Conservation (phyloP, 2,329 filamentous ascomycete genomes). For the Aspergillus bombycis region DNA sequence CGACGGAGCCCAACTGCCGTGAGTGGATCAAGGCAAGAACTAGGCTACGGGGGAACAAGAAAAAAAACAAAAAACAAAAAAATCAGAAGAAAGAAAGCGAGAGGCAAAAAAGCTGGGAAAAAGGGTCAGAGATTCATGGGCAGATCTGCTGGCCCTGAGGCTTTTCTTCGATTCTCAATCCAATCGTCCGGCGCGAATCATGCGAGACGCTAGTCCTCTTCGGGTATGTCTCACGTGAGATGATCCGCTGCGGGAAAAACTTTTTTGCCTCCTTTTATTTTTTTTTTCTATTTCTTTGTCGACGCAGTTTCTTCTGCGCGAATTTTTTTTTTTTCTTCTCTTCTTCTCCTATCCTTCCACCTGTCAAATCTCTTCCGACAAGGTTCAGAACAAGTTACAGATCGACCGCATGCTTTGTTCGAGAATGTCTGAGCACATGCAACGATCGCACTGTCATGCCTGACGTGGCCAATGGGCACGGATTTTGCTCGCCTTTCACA, state of each 20-base stretch:
- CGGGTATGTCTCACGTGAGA: constrained; percentile 18
- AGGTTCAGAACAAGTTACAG: not conserved
- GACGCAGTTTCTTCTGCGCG: constrained; percentile 17
- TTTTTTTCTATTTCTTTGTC: constrained; percentile 13
- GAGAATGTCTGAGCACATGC: constrained; percentile 1
- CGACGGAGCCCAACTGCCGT: constrained; percentile 25
- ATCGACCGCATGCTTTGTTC: not conserved
- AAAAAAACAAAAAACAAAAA: constrained; percentile 29
- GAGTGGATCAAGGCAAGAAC: constrained; percentile 29
- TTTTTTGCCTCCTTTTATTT: constrained; percentile 14
- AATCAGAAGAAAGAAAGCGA: constrained; percentile 15
- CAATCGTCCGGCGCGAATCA: constrained; percentile 7
- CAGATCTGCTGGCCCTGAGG: constrained; percentile 15
- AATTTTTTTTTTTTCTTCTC: constrained; percentile 17
- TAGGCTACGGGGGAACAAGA: constrained; percentile 26
- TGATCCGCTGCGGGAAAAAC: constrained; percentile 10
- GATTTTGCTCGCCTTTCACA: not conserved
- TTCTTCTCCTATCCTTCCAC: constrained; percentile 11
- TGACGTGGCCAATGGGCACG: not conserved
- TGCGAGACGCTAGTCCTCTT: constrained; percentile 19
- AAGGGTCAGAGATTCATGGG: constrained; percentile 12
- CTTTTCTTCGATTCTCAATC: constrained; percentile 14
- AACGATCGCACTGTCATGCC: not conserved
- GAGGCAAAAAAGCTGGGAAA: constrained; percentile 3
- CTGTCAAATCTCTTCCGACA: constrained; percentile 29